These are phyloP conservation scores for Chaetomium olivaceum DNA, from an alignment of 2,329 filamentous ascomycete species.

Conservation along the genomic window DNA sequence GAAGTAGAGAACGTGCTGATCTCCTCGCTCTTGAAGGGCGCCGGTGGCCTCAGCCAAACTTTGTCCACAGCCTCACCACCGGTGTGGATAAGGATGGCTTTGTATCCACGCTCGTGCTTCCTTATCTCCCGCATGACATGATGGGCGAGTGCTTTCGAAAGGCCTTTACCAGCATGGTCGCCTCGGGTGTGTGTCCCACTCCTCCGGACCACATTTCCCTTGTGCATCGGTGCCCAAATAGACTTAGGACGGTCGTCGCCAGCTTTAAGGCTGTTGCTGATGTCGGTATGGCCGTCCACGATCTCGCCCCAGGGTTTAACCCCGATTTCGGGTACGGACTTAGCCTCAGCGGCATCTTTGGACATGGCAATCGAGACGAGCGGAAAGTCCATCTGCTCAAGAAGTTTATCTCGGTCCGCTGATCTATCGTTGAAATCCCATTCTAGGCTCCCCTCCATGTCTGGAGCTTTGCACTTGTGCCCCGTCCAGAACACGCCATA, in stretches of 20 bases:
- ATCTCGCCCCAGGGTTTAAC: background rate
- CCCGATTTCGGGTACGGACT: background rate
- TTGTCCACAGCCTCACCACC: background rate
- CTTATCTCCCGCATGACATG: background rate
- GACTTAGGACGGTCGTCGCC: background rate
- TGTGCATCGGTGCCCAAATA: background rate
- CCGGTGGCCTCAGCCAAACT: constrained; percentile 5
- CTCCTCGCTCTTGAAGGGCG: background rate
- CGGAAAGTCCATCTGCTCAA: constrained; percentile 14
- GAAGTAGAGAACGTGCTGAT: background rate
- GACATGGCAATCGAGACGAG: constrained; percentile 11
- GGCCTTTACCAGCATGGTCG: background rate
- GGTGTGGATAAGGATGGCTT: constrained; percentile 1
- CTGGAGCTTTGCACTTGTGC: background rate
- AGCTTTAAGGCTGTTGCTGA: background rate
- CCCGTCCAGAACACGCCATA: constrained; percentile 4
- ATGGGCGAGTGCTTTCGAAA: constrained; percentile 2
- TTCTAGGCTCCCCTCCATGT: background rate
- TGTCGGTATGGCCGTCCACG: background rate
- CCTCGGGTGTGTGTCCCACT: constrained; percentile 7
- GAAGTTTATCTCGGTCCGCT: background rate
- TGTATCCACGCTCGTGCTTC: background rate
- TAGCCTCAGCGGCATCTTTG: background rate
- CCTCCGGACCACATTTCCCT: background rate
- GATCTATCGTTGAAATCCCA: background rate